phyloP scores from a whole-genome alignment of 768 basidiomycete species.

The Dentipellis sp. region DNA sequence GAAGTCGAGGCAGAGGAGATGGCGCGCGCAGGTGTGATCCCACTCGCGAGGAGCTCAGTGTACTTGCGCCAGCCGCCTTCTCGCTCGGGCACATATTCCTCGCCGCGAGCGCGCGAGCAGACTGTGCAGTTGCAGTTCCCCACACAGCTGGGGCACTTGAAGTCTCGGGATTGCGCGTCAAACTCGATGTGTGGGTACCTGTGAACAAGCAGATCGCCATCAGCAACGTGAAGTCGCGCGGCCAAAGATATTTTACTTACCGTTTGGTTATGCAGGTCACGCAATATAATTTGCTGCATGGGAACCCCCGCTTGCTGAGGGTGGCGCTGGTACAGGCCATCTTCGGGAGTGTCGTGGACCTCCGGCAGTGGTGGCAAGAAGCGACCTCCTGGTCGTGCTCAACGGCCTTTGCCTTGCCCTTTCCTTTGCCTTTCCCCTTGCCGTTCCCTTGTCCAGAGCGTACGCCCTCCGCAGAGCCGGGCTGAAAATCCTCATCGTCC shows the following conservation, averaged over 20 bases:
- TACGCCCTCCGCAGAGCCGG: neutral
- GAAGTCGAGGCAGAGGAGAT: neutral
- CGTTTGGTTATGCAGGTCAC: slow-evolving; percentile 8
- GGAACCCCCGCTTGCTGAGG: neutral
- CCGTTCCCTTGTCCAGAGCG: neutral
- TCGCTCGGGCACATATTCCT: slow-evolving; percentile 30
- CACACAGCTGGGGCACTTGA: slow-evolving; percentile 37
- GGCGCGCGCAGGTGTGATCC: too few relatives aligned
- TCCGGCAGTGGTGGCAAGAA: slow-evolving; percentile 12
- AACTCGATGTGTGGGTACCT: slow-evolving; percentile 34
- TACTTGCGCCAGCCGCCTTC: slow-evolving; percentile 12
- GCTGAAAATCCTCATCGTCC: neutral
- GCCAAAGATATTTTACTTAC: neutral
- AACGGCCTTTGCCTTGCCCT: neutral
- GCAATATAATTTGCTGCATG: slow-evolving; percentile 7
- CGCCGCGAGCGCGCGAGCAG: slow-evolving; percentile 37
- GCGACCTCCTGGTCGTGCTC: neutral
- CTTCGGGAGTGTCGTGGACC: slow-evolving; percentile 2
- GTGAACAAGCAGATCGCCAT: neutral
- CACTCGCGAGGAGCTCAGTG: neutral
- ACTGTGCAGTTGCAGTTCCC: slow-evolving; percentile 39
- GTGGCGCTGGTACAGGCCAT: slow-evolving; percentile 5
- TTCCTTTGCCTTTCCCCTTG: neutral
- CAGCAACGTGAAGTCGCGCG: too few relatives aligned
- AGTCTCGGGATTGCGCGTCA: slow-evolving; percentile 18